Evolutionary conservation across 305 asterid genomes (phyloP), one percentile per base, ranked within the genome.

Genomic region (Fraxinus albicans): DNA sequence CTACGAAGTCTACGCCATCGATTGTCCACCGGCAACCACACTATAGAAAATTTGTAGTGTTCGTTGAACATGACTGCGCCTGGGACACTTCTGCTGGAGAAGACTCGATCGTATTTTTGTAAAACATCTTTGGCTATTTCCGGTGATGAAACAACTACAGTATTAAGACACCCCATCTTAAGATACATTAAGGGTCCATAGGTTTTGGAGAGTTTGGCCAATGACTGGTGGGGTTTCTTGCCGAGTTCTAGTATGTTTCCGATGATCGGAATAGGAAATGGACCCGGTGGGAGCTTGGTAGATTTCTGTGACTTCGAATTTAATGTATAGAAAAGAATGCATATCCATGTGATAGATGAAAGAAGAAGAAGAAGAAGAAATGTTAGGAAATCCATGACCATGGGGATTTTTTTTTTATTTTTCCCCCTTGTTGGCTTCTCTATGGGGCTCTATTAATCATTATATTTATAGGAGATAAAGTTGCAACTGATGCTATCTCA

Each of bases 1-100:
- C 79, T 86, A 10, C 85, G 81, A 53, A 83, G 44, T 12, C 42
- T 83, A 17, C 82, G 84, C 87, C 89, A 83, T 1, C 27, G 80
- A 53, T 8, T 29, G 3, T 8, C 35, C 35, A 36, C 47, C 6
- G 87, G 89, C 25, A 83, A 4, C 85, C 84, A 83, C 2, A n/a
- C 81, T 3, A 83, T 19, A 29, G 85, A 83, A 25, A 3, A 6
- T 19, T 38, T 53, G 73, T 79, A 35, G 77, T 83, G 86, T 23
- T 29, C 83, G 44, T 34, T 27, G 9, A 44, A 82, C 8, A 3
- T 63, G 73, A 6, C 6, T 58, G 67, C 23, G 1, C 9, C 2
- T 6, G 67, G 67, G 3, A 27, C 1, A 0, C 9, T 55, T 10
- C 83, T 44, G 77, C 29, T 73, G 35, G 44, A 17, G 73, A 84